phyloP scores from a whole-genome alignment of 805 yeast genomes.

The Starmerella vaccinii region DNA sequence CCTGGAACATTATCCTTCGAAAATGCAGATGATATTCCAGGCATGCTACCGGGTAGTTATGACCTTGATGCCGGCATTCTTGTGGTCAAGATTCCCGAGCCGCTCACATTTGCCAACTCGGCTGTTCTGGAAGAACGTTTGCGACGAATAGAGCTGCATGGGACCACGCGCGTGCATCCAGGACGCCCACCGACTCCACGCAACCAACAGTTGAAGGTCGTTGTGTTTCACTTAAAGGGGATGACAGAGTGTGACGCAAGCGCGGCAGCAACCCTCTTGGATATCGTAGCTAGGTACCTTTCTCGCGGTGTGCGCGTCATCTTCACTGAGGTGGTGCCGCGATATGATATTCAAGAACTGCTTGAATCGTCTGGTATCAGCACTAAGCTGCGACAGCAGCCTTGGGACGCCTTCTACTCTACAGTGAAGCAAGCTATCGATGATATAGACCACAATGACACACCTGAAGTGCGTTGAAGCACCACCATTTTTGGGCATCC shows the following conservation, averaged over 20 bases:
- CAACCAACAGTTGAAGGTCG: slow-evolving; percentile 40
- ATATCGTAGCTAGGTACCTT: slow-evolving; percentile 46
- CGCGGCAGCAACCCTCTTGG: slow-evolving; percentile 61
- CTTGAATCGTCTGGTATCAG: slow-evolving; percentile 49
- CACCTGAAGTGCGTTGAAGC: neutral
- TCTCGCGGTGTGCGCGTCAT: slow-evolving; percentile 48
- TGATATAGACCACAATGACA: slow-evolving; percentile 7
- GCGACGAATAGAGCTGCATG: slow-evolving; percentile 62
- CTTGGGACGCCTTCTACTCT: slow-evolving; percentile 33
- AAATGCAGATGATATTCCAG: slow-evolving; percentile 56
- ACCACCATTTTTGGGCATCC: neutral
- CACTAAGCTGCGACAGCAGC: slow-evolving; percentile 31
- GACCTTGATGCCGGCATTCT: slow-evolving; percentile 53
- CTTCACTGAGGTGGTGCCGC: slow-evolving; percentile 50
- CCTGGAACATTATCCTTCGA: slow-evolving; percentile 53
- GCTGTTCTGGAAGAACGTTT: slow-evolving; percentile 62
- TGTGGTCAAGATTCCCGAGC: slow-evolving; percentile 75
- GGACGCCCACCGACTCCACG: slow-evolving; percentile 45
- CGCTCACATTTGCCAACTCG: slow-evolving; percentile 77
- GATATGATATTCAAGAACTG: slow-evolving; percentile 38
- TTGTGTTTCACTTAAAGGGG: slow-evolving; percentile 71
- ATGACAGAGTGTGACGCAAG: slow-evolving; percentile 73
- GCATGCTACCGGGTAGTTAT: slow-evolving; percentile 12
- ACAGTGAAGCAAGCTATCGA: slow-evolving; percentile 46
- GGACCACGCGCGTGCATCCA: slow-evolving; percentile 67